phyloP scores from a whole-genome alignment of 768 basidiomycete species.

The Collybia sp. region DNA sequence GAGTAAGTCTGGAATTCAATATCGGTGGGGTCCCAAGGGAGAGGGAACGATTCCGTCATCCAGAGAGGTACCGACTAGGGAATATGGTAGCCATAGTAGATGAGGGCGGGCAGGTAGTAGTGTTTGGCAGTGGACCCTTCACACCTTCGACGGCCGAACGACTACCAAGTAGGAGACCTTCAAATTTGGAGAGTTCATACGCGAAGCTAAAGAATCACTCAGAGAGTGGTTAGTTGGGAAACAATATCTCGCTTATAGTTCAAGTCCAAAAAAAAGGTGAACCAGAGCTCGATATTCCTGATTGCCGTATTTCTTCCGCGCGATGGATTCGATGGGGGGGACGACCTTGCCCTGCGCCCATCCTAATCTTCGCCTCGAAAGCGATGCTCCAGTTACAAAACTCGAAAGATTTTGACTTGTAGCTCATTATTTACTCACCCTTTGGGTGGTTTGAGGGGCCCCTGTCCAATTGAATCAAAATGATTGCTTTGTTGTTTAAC shows the following conservation, averaged over 20 bases:
- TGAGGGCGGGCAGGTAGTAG: conserved; percentile 7
- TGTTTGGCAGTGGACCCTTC: conserved; percentile 6
- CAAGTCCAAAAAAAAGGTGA: too few relatives aligned
- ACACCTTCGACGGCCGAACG: conserved; percentile 4
- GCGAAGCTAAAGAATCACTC: conserved; percentile 7
- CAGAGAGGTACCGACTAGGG: conserved; percentile 10
- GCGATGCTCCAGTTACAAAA: conserved; percentile 11
- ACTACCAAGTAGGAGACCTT: conserved; percentile 5
- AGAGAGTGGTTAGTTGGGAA: too few relatives aligned
- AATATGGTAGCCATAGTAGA: conserved; percentile 6
- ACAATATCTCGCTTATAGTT: too few relatives aligned
- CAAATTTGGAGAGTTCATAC: conserved; percentile 9
- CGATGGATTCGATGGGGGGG: background rate
- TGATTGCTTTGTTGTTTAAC: too few relatives aligned
- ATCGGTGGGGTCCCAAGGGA: background rate
- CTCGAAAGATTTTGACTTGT: background rate
- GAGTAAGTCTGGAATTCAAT: too few relatives aligned
- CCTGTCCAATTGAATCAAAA: too few relatives aligned
- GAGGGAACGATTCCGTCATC: conserved; percentile 5
- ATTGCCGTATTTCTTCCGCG: conserved; percentile 3
- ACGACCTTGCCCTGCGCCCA: background rate
- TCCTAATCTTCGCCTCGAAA: conserved; percentile 9
- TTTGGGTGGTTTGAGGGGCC: too few relatives aligned
- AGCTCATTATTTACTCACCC: too few relatives aligned
- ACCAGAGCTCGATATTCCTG: background rate